Conservation (phyloP, 2,329 filamentous ascomycete genomes). For the Trichoderma sp. region DNA sequence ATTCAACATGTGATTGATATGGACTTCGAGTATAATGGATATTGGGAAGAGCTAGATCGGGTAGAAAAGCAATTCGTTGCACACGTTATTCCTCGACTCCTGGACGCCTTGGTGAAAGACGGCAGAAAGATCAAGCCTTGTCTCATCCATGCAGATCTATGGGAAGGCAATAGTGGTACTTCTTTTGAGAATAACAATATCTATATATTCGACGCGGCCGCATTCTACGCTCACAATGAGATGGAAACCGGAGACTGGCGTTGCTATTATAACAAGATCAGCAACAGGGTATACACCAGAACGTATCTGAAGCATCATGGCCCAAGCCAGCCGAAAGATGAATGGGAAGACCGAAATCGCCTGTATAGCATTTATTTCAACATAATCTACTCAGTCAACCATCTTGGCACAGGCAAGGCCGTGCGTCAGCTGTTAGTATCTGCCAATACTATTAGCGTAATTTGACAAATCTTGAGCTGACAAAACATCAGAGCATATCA, state of each 20-base stretch:
- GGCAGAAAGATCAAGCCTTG: background rate
- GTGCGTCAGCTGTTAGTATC: background rate
- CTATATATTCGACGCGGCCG: background rate
- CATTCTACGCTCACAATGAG: background rate
- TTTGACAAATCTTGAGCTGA: background rate
- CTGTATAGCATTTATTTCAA: background rate
- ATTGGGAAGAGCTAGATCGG: background rate
- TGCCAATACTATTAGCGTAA: background rate
- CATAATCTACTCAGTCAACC: background rate
- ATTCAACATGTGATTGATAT: background rate
- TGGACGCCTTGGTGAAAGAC: background rate
- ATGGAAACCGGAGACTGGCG: background rate
- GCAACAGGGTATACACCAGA: background rate
- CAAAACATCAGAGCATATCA: background rate
- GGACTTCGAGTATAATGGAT: background rate
- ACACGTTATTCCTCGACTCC: background rate
- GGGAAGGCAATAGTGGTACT: background rate
- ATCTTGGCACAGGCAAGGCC: background rate
- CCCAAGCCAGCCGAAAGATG: background rate
- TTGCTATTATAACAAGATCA: background rate
- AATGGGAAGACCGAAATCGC: background rate
- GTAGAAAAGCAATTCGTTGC: background rate
- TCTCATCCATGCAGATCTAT: background rate
- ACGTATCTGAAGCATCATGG: background rate
- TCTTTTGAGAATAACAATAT: background rate